These are phyloP conservation scores for Eucalyptus brandiana DNA, from an alignment of 345 rosid species.

Conservation along the genomic window DNA sequence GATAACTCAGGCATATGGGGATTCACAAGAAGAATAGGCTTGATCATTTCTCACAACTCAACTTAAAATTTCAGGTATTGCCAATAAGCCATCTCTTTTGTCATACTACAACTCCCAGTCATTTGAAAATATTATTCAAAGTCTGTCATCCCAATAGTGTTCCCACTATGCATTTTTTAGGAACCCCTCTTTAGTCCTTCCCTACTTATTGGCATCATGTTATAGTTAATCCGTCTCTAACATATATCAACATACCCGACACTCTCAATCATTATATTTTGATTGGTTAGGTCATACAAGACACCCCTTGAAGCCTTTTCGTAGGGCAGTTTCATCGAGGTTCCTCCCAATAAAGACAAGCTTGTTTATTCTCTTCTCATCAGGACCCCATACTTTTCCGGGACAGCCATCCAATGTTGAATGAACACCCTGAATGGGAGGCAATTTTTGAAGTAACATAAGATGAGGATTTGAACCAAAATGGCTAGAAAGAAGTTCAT, in stretches of 20 bases:
- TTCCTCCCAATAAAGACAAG: conserved; percentile 60
- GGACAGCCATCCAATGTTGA: conserved; percentile 49
- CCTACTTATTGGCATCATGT: neutral
- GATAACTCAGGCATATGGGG: too few relatives aligned
- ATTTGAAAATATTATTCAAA: neutral
- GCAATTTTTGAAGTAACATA: neutral
- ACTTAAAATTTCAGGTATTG: neutral
- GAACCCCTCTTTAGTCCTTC: neutral
- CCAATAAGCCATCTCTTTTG: neutral
- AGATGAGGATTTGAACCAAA: neutral
- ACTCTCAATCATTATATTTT: neutral
- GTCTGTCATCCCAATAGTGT: neutral
- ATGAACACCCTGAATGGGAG: conserved; percentile 41
- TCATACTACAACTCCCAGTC: neutral
- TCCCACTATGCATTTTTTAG: neutral
- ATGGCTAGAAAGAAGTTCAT: neutral
- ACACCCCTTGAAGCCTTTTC: conserved; percentile 64
- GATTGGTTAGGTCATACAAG: conserved; percentile 7
- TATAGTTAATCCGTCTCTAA: neutral
- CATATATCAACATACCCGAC: neutral
- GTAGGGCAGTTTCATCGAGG: conserved; percentile 41
- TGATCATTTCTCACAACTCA: too few relatives aligned
- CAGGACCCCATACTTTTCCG: conserved; percentile 45
- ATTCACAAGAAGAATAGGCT: too few relatives aligned
- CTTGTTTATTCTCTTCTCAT: conserved; percentile 58